These are phyloP conservation scores for Corynespora cassiicola DNA, from an alignment of 2,329 filamentous ascomycete species.

Conservation along the genomic window DNA sequence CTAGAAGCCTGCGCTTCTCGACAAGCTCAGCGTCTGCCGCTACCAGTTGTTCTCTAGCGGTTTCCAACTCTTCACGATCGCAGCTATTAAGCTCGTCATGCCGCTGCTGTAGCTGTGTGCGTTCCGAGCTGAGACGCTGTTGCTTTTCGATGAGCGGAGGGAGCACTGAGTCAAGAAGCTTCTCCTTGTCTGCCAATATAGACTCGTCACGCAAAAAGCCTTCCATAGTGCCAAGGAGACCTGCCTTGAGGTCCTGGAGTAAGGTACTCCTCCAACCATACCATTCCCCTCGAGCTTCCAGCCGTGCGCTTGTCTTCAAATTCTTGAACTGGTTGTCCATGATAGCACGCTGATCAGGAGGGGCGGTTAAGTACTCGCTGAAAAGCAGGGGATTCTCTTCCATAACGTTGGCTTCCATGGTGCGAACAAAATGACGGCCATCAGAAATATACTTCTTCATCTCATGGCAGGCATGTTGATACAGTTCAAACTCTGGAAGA, in stretches of 20 bases:
- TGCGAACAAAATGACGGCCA: conserved; percentile 85
- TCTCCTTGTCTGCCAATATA: conserved; percentile 70
- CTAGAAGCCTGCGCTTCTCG: conserved; percentile 71
- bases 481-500: conserved; percentile 90
- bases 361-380: conserved; percentile 85
- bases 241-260: conserved; percentile 80
- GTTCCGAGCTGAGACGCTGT: conserved; percentile 67
- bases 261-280: conserved; percentile 97
- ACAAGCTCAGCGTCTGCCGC: conserved; percentile 72
- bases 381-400: conserved; percentile 92
- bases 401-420: conserved; percentile 87
- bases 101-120: conserved; percentile 71
- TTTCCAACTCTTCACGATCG: conserved; percentile 78
- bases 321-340: conserved; percentile 99
- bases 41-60: conserved; percentile 72
- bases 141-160: conserved; percentile 69
- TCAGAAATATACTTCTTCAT: conserved; percentile 97
- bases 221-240: conserved; percentile 75
- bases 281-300: conserved; percentile 95
- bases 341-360: conserved; percentile 79
- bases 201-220: conserved; percentile 79
- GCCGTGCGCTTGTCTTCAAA: conserved; percentile 88
- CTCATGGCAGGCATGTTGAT: conserved; percentile 94
- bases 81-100: conserved; percentile 78
- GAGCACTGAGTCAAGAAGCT: conserved; percentile 70